Conservation (phyloP, 345 rosid species). For the Raphanus raphanistrum region DNA sequence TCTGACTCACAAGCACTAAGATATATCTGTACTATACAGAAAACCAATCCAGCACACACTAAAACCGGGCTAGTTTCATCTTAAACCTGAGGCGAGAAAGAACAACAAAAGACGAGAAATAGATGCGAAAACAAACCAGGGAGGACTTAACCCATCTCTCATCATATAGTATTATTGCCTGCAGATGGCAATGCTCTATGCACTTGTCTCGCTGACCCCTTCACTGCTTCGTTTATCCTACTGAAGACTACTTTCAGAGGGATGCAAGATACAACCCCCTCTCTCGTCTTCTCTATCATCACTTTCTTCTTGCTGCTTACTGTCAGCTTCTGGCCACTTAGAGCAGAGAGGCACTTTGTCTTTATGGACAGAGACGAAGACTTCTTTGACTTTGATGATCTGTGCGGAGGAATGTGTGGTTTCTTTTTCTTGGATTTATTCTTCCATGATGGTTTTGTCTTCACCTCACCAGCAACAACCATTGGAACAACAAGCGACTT, state of each 20-base stretch:
- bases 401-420: slow-evolving; percentile 20
- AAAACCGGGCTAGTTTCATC: slow-evolving; percentile 24
- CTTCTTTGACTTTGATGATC: slow-evolving; percentile 48
- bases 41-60: slow-evolving; percentile 16
- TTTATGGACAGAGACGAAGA: slow-evolving; percentile 59
- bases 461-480: slow-evolving; percentile 20
- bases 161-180: slow-evolving; percentile 13
- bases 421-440: slow-evolving; percentile 33
- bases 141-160: slow-evolving; percentile 28
- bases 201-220: slow-evolving; percentile 54
- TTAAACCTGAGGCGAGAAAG: slow-evolving; percentile 1
- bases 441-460: slow-evolving; percentile 29
- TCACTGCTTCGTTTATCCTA: slow-evolving; percentile 86
- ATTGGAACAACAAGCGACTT: slow-evolving; percentile 34
- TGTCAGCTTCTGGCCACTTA: slow-evolving; percentile 57
- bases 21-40: slow-evolving; percentile 23
- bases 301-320: slow-evolving; percentile 41
- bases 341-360: slow-evolving; percentile 73
- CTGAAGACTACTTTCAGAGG: slow-evolving; percentile 89
- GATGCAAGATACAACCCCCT: slow-evolving; percentile 65
- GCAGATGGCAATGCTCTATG: slow-evolving; percentile 38
- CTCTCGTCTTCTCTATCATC: slow-evolving; percentile 52
- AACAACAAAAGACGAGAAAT: slow-evolving; percentile 7
- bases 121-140: slow-evolving; percentile 6
- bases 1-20: slow-evolving; percentile 16